Evolutionary conservation across 2,329 filamentous ascomycete species (phyloP), one percentile per base, ranked within the genome.

Genomic region (Epicoccum nigrum): DNA sequence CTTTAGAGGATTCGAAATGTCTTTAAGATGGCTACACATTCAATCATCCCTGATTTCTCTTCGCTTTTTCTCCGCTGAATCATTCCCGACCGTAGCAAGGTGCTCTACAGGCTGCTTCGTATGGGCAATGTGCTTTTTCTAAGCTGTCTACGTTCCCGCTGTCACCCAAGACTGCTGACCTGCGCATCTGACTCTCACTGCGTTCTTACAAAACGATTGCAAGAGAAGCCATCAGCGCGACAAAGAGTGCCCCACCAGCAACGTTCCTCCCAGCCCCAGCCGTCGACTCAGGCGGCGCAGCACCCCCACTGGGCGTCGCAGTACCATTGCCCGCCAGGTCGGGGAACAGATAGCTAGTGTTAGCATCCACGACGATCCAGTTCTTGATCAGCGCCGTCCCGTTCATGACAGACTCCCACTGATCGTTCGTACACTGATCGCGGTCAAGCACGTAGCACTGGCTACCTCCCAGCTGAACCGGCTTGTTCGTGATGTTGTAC

Each of bases 401-500:
- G 30, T 69, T 63, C 35, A 72, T 68, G 5, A 71, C 68, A 2
- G 45, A 63, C 45, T 65, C 54, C 63, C 64, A 69, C 44, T 72
- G 70, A 17, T 67, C 67, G 6, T 52, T 45, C 1, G 67, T 71
- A 20, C 70, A 71, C 33, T 68, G 60, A 0, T 58, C 66, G 1
- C 48, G 47, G 27, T 69, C 67, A 4, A 70, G 51, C 4, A 71
- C 62, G 41, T 72, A 72, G 33, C 69, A 72, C 40, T 68, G 63
- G 13, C 74, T 71, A 15, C 65, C 70, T 0, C 76, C 74, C 19
- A 66, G 63, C 2, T 71, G 66, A 0, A 78, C 74, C 1, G 76
- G 69, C 27, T 73, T 58, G 37, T 81, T 79, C 55, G 74, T 81
- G 51, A 81, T 73, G 21, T 77, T 68, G 61, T 63, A 77, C 17